Evolutionary conservation across 2,329 filamentous ascomycete species (phyloP).

Genomic region (Dactylella cylindrospora): DNA sequence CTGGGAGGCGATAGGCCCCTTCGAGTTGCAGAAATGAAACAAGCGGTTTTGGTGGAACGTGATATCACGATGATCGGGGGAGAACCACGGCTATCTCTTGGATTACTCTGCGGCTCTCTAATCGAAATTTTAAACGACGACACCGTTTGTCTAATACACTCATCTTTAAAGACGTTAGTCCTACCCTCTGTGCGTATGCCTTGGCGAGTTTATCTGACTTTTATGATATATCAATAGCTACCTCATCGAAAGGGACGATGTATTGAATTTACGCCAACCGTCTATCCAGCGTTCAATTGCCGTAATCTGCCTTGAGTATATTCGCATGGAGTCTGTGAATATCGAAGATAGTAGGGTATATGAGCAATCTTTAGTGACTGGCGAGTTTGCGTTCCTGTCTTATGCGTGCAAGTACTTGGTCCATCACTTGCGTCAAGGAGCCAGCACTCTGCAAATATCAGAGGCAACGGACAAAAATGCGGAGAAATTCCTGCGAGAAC

Average conservation of each 20-base stretch:
- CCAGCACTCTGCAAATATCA: too few species aligned
- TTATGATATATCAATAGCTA: conserved; percentile 2
- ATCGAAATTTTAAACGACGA: neutral
- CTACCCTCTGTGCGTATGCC: too few species aligned
- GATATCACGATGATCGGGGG: neutral
- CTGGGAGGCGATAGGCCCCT: neutral
- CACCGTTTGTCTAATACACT: conserved; percentile 8
- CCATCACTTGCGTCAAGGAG: neutral
- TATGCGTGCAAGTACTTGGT: conserved; percentile 5
- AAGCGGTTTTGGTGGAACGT: conserved; percentile 1
- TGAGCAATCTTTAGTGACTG: neutral
- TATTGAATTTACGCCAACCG: neutral
- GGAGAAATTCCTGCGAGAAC: neutral
- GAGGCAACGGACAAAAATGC: neutral
- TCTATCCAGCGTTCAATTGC: neutral
- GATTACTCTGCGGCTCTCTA: conserved; percentile 1
- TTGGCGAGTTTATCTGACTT: neutral
- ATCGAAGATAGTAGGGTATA: neutral
- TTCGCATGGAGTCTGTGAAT: neutral
- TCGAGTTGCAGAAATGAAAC: conserved; percentile 2
- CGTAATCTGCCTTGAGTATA: neutral
- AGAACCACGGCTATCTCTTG: neutral
- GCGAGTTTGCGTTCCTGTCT: conserved; percentile 9
- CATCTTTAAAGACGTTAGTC: conserved; percentile 4
- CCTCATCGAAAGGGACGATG: neutral